Evolutionary conservation across 75 land plant genomes (phyloP).

Genomic region (Pinus taeda): DNA sequence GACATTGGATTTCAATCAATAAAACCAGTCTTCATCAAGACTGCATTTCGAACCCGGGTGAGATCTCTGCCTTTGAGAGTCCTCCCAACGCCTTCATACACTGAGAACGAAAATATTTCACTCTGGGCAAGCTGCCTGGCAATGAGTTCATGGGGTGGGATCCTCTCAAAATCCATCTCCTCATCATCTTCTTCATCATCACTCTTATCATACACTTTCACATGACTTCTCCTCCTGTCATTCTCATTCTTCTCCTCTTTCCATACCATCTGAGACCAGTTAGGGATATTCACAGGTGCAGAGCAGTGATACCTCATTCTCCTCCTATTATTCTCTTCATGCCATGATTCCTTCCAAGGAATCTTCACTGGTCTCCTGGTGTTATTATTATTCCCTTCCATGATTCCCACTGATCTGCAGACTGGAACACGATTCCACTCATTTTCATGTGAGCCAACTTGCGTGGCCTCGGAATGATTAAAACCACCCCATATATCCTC

Average conservation of each 20-base stretch:
- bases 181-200: constrained; percentile 17
- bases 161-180: constrained; percentile 25
- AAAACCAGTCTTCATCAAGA: constrained; percentile 67
- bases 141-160: constrained; percentile 75
- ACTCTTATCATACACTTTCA: background rate
- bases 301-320: constrained; percentile 41
- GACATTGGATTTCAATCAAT: constrained; percentile 25
- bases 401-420: background rate
- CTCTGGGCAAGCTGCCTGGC: constrained; percentile 53
- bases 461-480: background rate
- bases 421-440: background rate
- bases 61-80: constrained; percentile 86
- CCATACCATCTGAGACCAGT: constrained; percentile 52
- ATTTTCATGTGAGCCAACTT: background rate
- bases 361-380: background rate
- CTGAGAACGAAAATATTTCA: constrained; percentile 60
- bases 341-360: background rate
- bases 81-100: constrained; percentile 78
- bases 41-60: constrained; percentile 73
- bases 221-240: background rate
- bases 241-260: constrained; percentile 22
- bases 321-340: background rate
- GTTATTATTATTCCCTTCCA: background rate
- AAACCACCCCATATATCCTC: constrained; percentile 6
- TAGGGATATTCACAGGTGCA: constrained; percentile 68